phyloP scores from a whole-genome alignment of 305 asterid genomes.

The Petunia hybrid region DNA sequence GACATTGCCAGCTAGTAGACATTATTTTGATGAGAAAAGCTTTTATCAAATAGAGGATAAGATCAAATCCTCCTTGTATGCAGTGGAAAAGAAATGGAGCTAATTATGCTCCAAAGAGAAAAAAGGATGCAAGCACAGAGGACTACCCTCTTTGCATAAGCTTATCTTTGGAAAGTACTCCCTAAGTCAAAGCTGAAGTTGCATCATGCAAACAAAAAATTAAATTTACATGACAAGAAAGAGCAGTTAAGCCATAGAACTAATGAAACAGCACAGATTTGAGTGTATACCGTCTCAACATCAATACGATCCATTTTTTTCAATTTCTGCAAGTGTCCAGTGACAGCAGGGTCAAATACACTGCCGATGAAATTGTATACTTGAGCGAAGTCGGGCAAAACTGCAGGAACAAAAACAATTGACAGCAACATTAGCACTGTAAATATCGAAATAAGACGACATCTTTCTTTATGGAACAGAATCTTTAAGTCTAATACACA shows the following conservation, averaged over 20 bases:
- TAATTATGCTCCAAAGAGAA: neutral
- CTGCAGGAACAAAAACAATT: conserved; percentile 55
- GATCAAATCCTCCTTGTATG: conserved; percentile 17
- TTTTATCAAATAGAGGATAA: neutral
- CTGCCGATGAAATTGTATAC: conserved; percentile 93
- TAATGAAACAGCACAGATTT: conserved; percentile 32
- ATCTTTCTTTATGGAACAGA: neutral
- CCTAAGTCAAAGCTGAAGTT: conserved; percentile 9
- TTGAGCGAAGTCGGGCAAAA: conserved; percentile 90
- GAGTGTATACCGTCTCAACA: conserved; percentile 81
- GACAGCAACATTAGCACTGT: conserved; percentile 31
- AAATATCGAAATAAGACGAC: neutral
- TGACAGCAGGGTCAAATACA: conserved; percentile 80
- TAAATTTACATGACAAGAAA: neutral
- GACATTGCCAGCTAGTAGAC: conserved; percentile 8
- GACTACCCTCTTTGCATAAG: conserved; percentile 1
- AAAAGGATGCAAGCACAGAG: conserved; percentile 6
- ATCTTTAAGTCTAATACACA: neutral
- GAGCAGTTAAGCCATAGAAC: neutral
- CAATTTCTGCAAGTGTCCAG: conserved; percentile 80
- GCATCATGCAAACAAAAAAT: conserved; percentile 21
- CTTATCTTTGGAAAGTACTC: neutral
- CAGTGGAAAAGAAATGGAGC: neutral
- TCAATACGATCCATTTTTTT: conserved; percentile 94
- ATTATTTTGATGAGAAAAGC: conserved; percentile 21